Conservation (phyloP, 352 stramenopile genomes). For the Globisporangium carolinianum region DNA sequence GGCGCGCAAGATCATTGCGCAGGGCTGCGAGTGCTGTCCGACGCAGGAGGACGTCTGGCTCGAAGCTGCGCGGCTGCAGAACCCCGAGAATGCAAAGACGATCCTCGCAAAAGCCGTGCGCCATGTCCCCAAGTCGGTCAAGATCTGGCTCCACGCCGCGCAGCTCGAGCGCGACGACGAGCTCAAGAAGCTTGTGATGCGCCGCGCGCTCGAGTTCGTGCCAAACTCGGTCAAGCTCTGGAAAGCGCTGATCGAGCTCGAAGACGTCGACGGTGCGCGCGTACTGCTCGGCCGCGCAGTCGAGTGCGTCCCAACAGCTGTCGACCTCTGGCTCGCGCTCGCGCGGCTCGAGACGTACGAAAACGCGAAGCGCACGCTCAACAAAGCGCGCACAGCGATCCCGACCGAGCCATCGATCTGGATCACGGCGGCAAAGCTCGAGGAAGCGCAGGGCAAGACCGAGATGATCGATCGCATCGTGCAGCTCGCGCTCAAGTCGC, state of each 20-base stretch:
- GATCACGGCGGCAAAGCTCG: conserved; percentile 98
- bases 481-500: conserved; percentile 74
- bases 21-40: conserved; percentile 95
- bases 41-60: conserved; percentile 98
- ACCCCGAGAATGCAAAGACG: conserved; percentile 93
- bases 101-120: conserved; percentile 95
- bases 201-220: conserved; percentile 92
- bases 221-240: conserved; percentile 97
- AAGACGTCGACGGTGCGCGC: conserved; percentile 94
- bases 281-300: conserved; percentile 96
- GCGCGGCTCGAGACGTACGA: conserved; percentile 97
- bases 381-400: conserved; percentile 91
- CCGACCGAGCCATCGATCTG: conserved; percentile 96
- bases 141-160: conserved; percentile 94
- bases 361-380: conserved; percentile 96
- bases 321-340: conserved; percentile 98
- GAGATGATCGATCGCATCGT: conserved; percentile 83
- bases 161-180: conserved; percentile 90
- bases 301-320: conserved; percentile 95
- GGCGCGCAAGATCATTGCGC: conserved; percentile 96
- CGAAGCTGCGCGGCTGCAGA: conserved; percentile 95
- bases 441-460: conserved; percentile 94
- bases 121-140: conserved; percentile 91
- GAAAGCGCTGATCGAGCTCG: conserved; percentile 98
- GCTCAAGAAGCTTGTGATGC: conserved; percentile 88